Conservation (phyloP, 345 rosid genomes). For the Eucalyptus sp. region DNA sequence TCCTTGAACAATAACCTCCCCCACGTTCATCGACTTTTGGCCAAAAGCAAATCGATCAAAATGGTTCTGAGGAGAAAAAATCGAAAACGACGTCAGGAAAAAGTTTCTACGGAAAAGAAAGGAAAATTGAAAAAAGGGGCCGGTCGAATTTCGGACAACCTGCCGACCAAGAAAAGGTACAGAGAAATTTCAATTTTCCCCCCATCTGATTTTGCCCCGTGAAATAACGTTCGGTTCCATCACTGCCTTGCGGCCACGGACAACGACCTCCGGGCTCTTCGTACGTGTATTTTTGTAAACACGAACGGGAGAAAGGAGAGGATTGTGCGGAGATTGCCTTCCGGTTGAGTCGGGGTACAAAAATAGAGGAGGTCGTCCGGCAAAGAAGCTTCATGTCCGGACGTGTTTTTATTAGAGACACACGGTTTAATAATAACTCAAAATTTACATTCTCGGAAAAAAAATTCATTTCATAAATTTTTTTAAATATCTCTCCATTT, state of each 20-base stretch:
- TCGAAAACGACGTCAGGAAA: not conserved
- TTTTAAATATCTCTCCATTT: too few species aligned
- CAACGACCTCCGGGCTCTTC: not conserved
- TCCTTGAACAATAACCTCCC: not conserved
- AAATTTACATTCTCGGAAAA: too few species aligned
- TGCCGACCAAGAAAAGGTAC: not conserved
- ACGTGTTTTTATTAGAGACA: too few species aligned
- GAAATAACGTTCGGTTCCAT: not conserved
- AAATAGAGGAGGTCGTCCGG: not conserved
- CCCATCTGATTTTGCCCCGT: not conserved
- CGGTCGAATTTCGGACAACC: not conserved
- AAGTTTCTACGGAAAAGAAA: not conserved
- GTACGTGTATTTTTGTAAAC: not conserved
- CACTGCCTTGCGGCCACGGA: not conserved
- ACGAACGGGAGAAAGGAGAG: not conserved
- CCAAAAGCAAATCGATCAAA: not conserved
- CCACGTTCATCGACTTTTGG: not conserved
- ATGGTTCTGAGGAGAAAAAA: not conserved
- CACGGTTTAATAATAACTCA: rapidly evolving
- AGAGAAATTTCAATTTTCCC: not conserved
- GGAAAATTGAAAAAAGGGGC: not conserved
- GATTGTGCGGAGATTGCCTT: not conserved
- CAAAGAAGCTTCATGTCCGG: not conserved
- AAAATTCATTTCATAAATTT: rapidly evolving
- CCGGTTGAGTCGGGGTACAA: not conserved